Base-by-base conservation (phyloP, 352 stramenopile genomes). In the Pythium guiyangense region DNA sequence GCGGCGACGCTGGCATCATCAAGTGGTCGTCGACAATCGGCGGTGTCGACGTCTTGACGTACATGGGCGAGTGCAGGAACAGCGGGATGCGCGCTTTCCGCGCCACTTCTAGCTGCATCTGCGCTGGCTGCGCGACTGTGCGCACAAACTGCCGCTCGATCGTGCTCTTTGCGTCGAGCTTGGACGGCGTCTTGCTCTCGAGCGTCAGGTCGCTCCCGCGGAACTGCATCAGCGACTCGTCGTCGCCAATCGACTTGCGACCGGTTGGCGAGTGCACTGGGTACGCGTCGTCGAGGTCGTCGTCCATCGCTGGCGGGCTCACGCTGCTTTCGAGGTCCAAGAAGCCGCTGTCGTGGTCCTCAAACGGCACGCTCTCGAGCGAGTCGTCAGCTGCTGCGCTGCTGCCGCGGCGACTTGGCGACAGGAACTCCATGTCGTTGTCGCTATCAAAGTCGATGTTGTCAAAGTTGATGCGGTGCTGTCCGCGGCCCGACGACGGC, bases 41-140 rank as follows among this genome's bases (percentile, higher is more conserved):
- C n/a, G 72, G 62, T 1, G 77, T 71, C 18, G 78, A 90, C 4
- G 77, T 89, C 60, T 77, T 87, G 20, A 92, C 83, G 64, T 92
- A 92, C 82, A 94, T 90, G 10, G 84, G 84, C 27, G 84, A 92
- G 64, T 94, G 84, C 47, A 94, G 52, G 62, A 94, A 94, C 12
- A 94, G 57, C 42, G 84, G 84, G 25, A 94, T 94, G 1, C 83
- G 73, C 27, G 84, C 84, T 58, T 92, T 92, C 8, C 81, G 74
- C 10, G 84, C 84, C 2, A 94, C 81, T 44, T 94, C 82, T 2
- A 94, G 70, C 60, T 94, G 84, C 84, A 94, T 94, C 57, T 94
- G 84, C 29, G 84, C 84, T 0, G 84, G 84, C 22, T 84, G 84
- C 26, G 84, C 71, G 10, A 89, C 77, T 0, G 67, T 66, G 15